Conservation (phyloP, 1,284 basidiomycete genomes). For the Termitomyces sp. region DNA sequence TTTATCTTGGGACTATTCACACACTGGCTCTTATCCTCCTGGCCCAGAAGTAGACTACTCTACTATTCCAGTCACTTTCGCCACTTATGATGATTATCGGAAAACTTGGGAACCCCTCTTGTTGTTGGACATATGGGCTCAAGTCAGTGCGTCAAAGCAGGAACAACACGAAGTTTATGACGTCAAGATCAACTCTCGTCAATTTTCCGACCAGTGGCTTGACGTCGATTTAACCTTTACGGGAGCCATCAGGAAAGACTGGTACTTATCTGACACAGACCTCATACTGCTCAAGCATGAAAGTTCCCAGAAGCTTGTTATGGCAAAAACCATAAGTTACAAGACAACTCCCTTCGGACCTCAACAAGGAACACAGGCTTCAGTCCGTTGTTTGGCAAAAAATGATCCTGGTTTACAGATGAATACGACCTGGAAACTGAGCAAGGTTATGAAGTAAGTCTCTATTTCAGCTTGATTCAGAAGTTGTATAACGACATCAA, state of each 20-base stretch:
- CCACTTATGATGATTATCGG: constrained; percentile 65
- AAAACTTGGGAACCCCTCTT: constrained; percentile 84
- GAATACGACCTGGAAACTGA: constrained; percentile 68
- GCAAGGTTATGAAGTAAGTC: constrained; percentile 76
- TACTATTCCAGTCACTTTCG: constrained; percentile 65
- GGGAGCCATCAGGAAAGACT: constrained; percentile 59
- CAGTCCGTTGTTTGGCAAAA: constrained; percentile 43
- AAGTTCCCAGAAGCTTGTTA: constrained; percentile 42
- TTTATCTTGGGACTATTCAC: constrained; percentile 83
- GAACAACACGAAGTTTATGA: constrained; percentile 49
- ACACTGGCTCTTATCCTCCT: constrained; percentile 59
- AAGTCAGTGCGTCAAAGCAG: constrained; percentile 76
- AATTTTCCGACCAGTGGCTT: constrained; percentile 67
- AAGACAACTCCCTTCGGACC: constrained; percentile 45
- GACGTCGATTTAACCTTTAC: constrained; percentile 65
- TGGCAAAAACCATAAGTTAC: constrained; percentile 82
- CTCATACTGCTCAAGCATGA: constrained; percentile 66
- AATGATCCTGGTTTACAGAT: constrained; percentile 59
- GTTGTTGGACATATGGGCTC: constrained; percentile 89
- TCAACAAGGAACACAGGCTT: constrained; percentile 47
- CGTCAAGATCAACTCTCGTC: constrained; percentile 57
- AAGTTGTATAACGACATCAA: constrained; percentile 26
- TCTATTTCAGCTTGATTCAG: not conserved
- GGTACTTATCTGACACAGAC: constrained; percentile 77
- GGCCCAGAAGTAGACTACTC: constrained; percentile 31